Conservation (phyloP, 805 yeast species). For the Spathaspora arborariae region DNA sequence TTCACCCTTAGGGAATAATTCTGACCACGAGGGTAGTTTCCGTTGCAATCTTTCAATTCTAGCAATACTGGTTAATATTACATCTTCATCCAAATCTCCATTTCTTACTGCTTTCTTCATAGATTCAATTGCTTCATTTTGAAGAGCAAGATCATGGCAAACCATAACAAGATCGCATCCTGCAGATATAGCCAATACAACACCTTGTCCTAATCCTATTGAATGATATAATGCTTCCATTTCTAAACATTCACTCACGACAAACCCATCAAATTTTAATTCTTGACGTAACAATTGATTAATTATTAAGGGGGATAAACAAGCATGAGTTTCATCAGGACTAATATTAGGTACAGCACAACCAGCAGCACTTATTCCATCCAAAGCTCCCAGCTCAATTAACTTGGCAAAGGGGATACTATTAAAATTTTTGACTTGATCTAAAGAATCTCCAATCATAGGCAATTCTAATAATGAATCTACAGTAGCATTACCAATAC, state of each 20-base stretch:
- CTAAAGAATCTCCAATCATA: conserved; percentile 52
- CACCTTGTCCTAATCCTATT: conserved; percentile 67
- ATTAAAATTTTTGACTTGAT: conserved; percentile 48
- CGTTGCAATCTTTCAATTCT: conserved; percentile 44
- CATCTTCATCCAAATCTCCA: conserved; percentile 42
- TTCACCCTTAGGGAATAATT: conserved; percentile 35
- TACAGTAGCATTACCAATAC: conserved; percentile 59
- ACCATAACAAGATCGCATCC: conserved; percentile 64
- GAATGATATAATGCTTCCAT: conserved; percentile 60
- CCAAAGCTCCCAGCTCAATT: conserved; percentile 43
- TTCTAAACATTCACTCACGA: conserved; percentile 57
- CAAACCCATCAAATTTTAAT: conserved; percentile 52
- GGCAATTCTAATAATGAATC: conserved; percentile 56
- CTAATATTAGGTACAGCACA: conserved; percentile 61
- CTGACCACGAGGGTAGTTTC: conserved; percentile 42
- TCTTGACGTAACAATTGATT: conserved; percentile 49
- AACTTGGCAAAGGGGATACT: conserved; percentile 49
- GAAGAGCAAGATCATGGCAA: conserved; percentile 52
- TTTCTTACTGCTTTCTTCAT: conserved; percentile 34
- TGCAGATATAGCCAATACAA: conserved; percentile 56
- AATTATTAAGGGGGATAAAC: conserved; percentile 51
- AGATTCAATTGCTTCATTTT: conserved; percentile 51
- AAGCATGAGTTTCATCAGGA: conserved; percentile 60
- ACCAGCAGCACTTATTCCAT: conserved; percentile 58
- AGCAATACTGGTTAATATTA: conserved; percentile 33